phyloP scores from a whole-genome alignment of 176 grass and related monocot genomes.

The Carex myosuroides region DNA sequence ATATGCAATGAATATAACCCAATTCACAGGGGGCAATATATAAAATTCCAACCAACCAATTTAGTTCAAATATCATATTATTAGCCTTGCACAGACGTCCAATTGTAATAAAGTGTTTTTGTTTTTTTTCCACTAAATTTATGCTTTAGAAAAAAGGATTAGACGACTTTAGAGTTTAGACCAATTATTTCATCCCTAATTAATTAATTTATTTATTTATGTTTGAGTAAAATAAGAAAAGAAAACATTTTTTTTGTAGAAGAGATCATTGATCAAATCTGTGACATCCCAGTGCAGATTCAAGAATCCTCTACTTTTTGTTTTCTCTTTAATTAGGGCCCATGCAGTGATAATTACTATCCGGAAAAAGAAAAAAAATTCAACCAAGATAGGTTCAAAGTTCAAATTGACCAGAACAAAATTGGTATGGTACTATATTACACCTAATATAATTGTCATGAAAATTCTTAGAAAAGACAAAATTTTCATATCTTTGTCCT shows the following conservation, averaged over 20 bases:
- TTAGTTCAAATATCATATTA: neutral
- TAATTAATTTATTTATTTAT: neutral
- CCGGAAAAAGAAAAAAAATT: neutral
- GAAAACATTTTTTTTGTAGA: neutral
- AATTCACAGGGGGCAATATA: slow-evolving; percentile 10
- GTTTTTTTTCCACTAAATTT: neutral
- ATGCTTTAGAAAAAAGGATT: neutral
- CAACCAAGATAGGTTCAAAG: neutral
- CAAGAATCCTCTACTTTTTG: neutral
- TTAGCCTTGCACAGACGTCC: neutral
- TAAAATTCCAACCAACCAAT: slow-evolving; percentile 13
- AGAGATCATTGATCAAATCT: neutral
- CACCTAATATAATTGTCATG: neutral
- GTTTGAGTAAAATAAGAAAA: neutral
- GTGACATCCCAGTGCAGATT: neutral
- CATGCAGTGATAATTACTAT: neutral
- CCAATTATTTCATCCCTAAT: neutral
- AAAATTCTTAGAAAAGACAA: slow-evolving; percentile 6
- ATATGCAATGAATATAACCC: slow-evolving; percentile 16
- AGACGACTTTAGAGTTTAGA: neutral
- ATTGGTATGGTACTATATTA: neutral
- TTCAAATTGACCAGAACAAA: neutral
- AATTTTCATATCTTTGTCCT: neutral
- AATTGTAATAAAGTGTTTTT: neutral
- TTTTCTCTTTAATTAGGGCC: neutral